Evolutionary conservation across 441 rosid species (phyloP).

Genomic region (Gossypium aridum): DNA sequence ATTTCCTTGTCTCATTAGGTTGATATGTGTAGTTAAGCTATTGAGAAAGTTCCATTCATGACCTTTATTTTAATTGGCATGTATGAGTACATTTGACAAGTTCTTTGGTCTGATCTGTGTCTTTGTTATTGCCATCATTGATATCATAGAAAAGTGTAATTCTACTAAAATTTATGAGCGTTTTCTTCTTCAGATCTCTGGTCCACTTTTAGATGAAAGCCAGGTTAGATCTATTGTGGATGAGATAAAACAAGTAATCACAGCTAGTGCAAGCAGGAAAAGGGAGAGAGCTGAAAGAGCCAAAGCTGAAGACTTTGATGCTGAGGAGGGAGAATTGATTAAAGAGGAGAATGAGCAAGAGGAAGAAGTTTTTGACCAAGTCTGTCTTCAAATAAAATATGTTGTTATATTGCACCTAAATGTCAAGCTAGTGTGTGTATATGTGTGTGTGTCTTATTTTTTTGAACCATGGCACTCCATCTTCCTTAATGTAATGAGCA

Average conservation of each 20-base stretch:
- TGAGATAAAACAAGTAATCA: slow-evolving; percentile 88
- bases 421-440: background rate
- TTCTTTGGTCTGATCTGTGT: background rate
- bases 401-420: background rate
- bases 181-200: slow-evolving; percentile 66
- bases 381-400: slow-evolving; percentile 30
- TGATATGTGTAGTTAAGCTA: background rate
- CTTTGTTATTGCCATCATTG: background rate
- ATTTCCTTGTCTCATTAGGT: background rate
- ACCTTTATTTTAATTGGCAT: background rate
- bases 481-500: slow-evolving; percentile 1
- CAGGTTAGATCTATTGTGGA: slow-evolving; percentile 92
- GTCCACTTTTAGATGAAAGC: slow-evolving; percentile 66
- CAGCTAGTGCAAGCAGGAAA: slow-evolving; percentile 95
- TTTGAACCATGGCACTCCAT: background rate
- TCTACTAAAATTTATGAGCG: slow-evolving; percentile 12
- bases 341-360: slow-evolving; percentile 99
- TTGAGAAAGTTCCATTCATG: background rate
- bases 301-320: slow-evolving; percentile 96
- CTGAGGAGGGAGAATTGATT: slow-evolving; percentile 93
- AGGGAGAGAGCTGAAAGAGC: slow-evolving; percentile 91
- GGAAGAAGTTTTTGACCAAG: slow-evolving; percentile 99
- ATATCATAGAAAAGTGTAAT: background rate
- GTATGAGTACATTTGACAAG: background rate
- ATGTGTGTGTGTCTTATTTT: background rate